Evolutionary conservation across 177 flowering plant species (phyloP).

Genomic region (Vitis hybrid): DNA sequence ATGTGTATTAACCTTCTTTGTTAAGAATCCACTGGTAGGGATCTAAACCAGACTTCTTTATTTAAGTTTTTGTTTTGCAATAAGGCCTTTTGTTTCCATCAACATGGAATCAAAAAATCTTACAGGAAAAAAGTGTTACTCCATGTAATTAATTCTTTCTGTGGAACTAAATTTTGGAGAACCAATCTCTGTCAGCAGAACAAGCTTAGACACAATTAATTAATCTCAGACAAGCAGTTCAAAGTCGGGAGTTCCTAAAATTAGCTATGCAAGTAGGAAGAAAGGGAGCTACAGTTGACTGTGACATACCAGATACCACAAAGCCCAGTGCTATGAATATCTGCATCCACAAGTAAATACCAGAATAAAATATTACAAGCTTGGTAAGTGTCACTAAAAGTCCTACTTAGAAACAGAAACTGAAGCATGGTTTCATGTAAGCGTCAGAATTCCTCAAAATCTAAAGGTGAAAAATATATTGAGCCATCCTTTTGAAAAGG

Average conservation of each 20-base stretch:
- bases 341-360: conserved; percentile 42
- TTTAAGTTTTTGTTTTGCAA: too few relatives aligned
- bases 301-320: conserved; percentile 59
- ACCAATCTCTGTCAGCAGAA: background rate
- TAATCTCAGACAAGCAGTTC: background rate
- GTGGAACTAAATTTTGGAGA: background rate
- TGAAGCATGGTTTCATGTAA: background rate
- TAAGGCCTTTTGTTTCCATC: too few relatives aligned
- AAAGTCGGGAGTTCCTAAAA: background rate
- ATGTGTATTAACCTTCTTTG: too few relatives aligned
- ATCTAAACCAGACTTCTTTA: too few relatives aligned
- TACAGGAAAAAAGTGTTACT: background rate
- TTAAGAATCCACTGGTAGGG: too few relatives aligned
- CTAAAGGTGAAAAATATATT: background rate
- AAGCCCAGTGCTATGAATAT: conserved; percentile 44
- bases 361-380: background rate
- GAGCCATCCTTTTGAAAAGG: too few relatives aligned
- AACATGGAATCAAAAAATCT: too few relatives aligned
- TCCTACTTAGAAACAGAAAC: background rate
- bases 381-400: background rate
- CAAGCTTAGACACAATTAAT: background rate
- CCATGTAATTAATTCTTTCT: background rate
- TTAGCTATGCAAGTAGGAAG: background rate
- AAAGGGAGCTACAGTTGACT: background rate
- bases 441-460: background rate